These are phyloP conservation scores for Pyropia yezoensis DNA, from an alignment of 23 red algal genomes.

Conservation along the genomic window DNA sequence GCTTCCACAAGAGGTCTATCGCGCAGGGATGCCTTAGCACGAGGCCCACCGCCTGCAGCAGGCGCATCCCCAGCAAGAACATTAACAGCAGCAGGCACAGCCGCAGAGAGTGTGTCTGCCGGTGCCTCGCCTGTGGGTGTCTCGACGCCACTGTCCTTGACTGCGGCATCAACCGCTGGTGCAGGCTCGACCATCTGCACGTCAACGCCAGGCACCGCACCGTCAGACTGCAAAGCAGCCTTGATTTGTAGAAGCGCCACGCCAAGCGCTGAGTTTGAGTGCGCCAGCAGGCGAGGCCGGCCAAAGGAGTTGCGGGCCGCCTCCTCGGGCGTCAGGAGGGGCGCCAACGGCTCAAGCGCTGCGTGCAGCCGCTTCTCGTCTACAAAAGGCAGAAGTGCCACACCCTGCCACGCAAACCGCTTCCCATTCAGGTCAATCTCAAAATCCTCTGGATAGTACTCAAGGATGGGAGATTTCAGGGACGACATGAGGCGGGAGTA, in stretches of 20 bases:
- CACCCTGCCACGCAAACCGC: slow-evolving; percentile 90
- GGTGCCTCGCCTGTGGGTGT: no score
- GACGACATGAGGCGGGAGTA: slow-evolving; percentile 75
- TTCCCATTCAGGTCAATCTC: slow-evolving; percentile 91
- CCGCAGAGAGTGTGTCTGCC: no score
- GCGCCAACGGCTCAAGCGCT: slow-evolving; percentile 17
- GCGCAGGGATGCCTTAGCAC: no score
- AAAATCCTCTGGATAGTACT: slow-evolving; percentile 93
- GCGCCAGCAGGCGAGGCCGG: slow-evolving; percentile 2
- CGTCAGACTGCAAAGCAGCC: background rate
- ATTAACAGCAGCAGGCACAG: no score
- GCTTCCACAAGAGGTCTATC: no score
- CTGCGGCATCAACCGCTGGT: no score
- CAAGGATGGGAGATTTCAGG: slow-evolving; percentile 60
- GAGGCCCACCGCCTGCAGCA: no score
- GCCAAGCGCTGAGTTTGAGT: slow-evolving; percentile 1
- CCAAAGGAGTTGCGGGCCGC: slow-evolving; percentile 42
- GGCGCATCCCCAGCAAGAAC: no score
- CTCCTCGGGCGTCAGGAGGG: slow-evolving; percentile 32
- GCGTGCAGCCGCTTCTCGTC: slow-evolving; percentile 60
- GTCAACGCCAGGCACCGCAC: no score
- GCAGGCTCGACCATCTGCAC: no score
- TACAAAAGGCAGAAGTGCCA: slow-evolving; percentile 86
- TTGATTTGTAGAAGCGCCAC: background rate
- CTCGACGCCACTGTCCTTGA: no score